These are phyloP conservation scores for Aspergillus sp. DNA, from an alignment of 2,329 filamentous ascomycete genomes.

Conservation along the genomic window DNA sequence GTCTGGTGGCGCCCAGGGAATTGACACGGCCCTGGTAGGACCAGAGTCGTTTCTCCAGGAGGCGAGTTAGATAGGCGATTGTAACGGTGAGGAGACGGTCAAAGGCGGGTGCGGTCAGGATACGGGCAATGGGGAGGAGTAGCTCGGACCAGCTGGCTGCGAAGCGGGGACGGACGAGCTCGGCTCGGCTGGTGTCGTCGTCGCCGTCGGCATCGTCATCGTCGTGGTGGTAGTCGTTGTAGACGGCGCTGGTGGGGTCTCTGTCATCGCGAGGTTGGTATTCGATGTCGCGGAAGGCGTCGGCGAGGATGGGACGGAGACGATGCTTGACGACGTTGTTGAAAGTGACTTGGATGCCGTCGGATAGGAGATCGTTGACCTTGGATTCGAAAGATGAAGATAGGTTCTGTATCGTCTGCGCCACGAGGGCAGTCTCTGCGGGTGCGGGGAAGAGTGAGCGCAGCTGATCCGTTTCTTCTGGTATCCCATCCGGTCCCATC, in stretches of 20 bases:
- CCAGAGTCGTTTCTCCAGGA: constrained; percentile 85
- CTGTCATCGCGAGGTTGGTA: constrained; percentile 64
- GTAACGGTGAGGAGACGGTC: constrained; percentile 70
- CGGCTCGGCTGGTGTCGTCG: constrained; percentile 39
- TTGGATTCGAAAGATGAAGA: constrained; percentile 71
- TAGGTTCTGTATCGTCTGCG: constrained; percentile 63
- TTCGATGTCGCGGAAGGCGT: constrained; percentile 88
- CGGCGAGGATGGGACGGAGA: constrained; percentile 75
- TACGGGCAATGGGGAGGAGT: constrained; percentile 75
- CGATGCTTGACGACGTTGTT: constrained; percentile 81
- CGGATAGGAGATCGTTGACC: constrained; percentile 72
- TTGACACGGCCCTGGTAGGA: constrained; percentile 74
- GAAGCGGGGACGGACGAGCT: constrained; percentile 73
- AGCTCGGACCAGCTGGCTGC: constrained; percentile 80
- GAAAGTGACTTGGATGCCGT: constrained; percentile 81
- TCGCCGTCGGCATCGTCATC: constrained; percentile 9
- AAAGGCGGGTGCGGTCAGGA: constrained; percentile 75
- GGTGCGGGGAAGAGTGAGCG: constrained; percentile 73
- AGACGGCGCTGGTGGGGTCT: constrained; percentile 31
- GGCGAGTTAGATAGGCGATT: constrained; percentile 67
- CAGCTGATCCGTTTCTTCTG: constrained; percentile 36
- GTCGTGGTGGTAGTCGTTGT: constrained; percentile 42
- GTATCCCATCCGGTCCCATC: constrained; percentile 10
- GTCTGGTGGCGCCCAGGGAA: constrained; percentile 71
- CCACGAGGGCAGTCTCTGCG: constrained; percentile 67